Percentiles rank a stretch among this genome's conserved stretches.
Conservation (phyloP, 2,329 filamentous ascomycete species). For the Aspergillus pseudonomiae region DNA sequence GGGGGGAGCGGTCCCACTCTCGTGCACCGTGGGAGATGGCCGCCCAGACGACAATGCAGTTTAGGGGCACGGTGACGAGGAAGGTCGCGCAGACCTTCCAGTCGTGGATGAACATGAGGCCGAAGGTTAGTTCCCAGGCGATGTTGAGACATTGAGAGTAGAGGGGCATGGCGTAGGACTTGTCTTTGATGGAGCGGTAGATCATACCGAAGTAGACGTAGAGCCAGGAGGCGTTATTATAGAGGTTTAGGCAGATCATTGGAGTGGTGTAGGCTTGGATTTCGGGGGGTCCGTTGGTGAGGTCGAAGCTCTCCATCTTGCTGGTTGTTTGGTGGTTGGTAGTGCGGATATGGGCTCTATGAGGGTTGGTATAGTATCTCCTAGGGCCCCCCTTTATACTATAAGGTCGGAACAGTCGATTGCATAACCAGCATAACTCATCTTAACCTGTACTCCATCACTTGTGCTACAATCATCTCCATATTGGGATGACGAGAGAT, state of each 20-base stretch:
- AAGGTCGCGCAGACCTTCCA: not conserved
- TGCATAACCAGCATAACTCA: too few relatives aligned
- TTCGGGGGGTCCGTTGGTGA: not conserved
- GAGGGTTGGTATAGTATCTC: too few relatives aligned
- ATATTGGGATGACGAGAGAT: too few relatives aligned
- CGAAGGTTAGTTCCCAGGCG: not conserved
- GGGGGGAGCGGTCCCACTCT: not conserved
- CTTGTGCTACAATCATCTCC: too few relatives aligned
- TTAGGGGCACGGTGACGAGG: not conserved
- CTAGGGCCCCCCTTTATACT: too few relatives aligned
- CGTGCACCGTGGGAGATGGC: not conserved
- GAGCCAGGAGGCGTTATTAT: not conserved
- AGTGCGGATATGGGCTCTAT: too few relatives aligned
- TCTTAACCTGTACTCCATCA: too few relatives aligned
- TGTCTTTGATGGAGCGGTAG: not conserved
- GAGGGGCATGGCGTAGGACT: not conserved
- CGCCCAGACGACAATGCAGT: not conserved
- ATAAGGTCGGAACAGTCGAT: too few relatives aligned
- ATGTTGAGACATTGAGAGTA: not conserved
- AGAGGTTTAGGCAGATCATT: not conserved
- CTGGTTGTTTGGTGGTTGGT: not conserved
- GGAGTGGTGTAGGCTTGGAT: not conserved
- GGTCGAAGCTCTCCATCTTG: not conserved
- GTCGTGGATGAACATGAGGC: not conserved
- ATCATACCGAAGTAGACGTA: not conserved